phyloP scores from a whole-genome alignment of 2,329 filamentous ascomycete species.

The Grosmannia huntii region DNA sequence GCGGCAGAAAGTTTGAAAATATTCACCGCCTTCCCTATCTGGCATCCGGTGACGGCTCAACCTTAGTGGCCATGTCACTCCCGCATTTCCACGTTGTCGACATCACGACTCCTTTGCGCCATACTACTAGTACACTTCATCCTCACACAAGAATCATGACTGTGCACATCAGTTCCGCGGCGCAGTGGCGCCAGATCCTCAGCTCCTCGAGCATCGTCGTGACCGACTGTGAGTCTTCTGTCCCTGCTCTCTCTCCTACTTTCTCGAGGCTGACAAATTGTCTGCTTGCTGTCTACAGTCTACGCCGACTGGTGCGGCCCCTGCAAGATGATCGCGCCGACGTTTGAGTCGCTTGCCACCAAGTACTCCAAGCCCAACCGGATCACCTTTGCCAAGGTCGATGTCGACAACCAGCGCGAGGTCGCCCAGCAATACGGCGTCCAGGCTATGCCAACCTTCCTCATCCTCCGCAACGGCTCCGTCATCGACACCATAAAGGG shows the following conservation, averaged over 20 bases:
- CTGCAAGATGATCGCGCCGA: constrained; percentile 82
- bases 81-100: neutral
- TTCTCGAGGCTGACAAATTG: constrained; percentile 7
- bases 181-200: constrained; percentile 62
- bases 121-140: constrained; percentile 7
- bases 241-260: constrained; percentile 3
- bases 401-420: constrained; percentile 71
- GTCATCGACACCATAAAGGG: constrained; percentile 68
- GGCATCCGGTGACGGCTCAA: neutral
- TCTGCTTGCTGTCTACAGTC: constrained; percentile 38
- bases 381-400: constrained; percentile 84
- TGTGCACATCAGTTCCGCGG: constrained; percentile 48
- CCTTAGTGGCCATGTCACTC: neutral
- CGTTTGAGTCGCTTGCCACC: constrained; percentile 71
- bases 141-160: constrained; percentile 23
- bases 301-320: constrained; percentile 93
- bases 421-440: constrained; percentile 69
- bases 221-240: constrained; percentile 56
- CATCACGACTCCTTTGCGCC: neutral
- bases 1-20: neutral
- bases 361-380: constrained; percentile 70
- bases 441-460: constrained; percentile 85
- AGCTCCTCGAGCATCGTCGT: constrained; percentile 67
- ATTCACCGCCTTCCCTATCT: neutral
- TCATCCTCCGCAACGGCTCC: constrained; percentile 69